A percentile compares a stretch with the other conserved stretches of the same genome.
Conservation (phyloP, 768 basidiomycete genomes). For the Lyophyllum semitale region DNA sequence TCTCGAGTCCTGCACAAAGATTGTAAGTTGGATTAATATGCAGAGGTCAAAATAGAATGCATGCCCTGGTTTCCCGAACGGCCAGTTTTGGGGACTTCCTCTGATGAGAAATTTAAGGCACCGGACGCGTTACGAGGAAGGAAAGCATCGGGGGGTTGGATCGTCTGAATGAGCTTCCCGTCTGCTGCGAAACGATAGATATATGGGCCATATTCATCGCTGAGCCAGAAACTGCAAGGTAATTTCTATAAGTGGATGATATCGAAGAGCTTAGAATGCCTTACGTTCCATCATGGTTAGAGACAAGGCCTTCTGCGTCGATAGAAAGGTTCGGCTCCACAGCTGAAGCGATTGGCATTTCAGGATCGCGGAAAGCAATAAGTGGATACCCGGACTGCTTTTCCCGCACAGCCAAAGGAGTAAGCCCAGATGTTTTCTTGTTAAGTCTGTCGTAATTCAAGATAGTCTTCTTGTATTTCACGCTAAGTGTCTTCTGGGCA, state of each 20-base stretch:
- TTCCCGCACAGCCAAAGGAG: conserved; percentile 47
- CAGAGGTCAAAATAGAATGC: not conserved
- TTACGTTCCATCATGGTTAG: conserved; percentile 59
- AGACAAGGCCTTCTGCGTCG: conserved; percentile 61
- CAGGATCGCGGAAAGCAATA: conserved; percentile 37
- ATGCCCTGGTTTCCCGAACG: conserved; percentile 56
- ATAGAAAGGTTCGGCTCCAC: conserved; percentile 48
- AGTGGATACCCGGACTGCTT: conserved; percentile 32
- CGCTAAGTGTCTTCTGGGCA: conserved; percentile 51
- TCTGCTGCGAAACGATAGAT: conserved; percentile 53
- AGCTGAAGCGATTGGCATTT: conserved; percentile 46
- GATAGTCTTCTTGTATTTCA: conserved; percentile 51
- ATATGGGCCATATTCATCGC: conserved; percentile 72
- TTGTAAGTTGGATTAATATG: not conserved
- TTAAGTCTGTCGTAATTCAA: conserved; percentile 49
- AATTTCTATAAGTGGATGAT: not conserved
- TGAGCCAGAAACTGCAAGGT: conserved; percentile 55
- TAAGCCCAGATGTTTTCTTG: conserved; percentile 56
- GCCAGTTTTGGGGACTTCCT: conserved; percentile 49
- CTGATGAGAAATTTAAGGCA: conserved; percentile 53
- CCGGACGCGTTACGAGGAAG: conserved; percentile 48
- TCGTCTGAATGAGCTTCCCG: conserved; percentile 54
- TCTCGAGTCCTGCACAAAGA: conserved; percentile 51
- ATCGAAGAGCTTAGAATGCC: not conserved
- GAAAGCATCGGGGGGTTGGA: conserved; percentile 59